phyloP scores from a whole-genome alignment of 495 filamentous ascomycete species.

The Hypoxylon fragiforme region DNA sequence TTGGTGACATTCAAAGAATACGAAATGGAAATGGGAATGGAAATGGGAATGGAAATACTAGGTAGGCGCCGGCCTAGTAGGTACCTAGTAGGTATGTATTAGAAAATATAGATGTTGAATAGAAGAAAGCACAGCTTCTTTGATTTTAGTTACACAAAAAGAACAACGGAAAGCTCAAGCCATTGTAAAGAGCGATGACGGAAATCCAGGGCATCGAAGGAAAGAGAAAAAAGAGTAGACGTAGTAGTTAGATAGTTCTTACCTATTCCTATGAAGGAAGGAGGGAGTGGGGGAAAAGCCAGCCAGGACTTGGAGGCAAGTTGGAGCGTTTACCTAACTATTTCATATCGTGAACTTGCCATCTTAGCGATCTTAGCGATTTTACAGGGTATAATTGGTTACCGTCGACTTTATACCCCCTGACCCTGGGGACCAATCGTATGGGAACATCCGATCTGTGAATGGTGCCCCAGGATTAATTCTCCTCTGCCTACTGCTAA shows the following conservation, averaged over 20 bases:
- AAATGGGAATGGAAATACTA: too few species aligned
- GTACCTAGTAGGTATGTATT: too few species aligned
- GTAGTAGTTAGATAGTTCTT: slow-evolving; percentile 26
- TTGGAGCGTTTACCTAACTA: slow-evolving; percentile 13
- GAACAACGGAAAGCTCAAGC: too few species aligned
- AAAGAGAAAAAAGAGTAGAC: not conserved
- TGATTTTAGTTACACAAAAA: slow-evolving; percentile 14
- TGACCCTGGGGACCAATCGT: slow-evolving; percentile 1
- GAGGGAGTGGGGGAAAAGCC: too few species aligned
- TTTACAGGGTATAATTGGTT: slow-evolving; percentile 2
- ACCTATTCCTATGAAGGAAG: not conserved
- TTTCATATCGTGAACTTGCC: slow-evolving; percentile 13
- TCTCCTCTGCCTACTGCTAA: too few species aligned
- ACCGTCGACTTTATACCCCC: slow-evolving; percentile 1
- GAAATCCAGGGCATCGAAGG: not conserved
- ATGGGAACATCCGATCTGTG: too few species aligned
- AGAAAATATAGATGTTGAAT: too few species aligned
- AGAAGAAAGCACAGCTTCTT: slow-evolving; percentile 31
- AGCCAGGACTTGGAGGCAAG: too few species aligned
- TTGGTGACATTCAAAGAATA: slow-evolving; percentile 20
- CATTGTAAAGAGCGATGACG: slow-evolving; percentile 1
- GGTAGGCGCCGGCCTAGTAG: too few species aligned
- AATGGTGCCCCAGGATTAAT: too few species aligned
- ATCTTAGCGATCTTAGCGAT: slow-evolving; percentile 5
- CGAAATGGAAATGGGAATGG: slow-evolving; percentile 19